Evolutionary conservation across 116 monocot genomes (phyloP), one percentile per base, ranked within the genome.

Genomic region (Phalaenopsis hybrid): DNA sequence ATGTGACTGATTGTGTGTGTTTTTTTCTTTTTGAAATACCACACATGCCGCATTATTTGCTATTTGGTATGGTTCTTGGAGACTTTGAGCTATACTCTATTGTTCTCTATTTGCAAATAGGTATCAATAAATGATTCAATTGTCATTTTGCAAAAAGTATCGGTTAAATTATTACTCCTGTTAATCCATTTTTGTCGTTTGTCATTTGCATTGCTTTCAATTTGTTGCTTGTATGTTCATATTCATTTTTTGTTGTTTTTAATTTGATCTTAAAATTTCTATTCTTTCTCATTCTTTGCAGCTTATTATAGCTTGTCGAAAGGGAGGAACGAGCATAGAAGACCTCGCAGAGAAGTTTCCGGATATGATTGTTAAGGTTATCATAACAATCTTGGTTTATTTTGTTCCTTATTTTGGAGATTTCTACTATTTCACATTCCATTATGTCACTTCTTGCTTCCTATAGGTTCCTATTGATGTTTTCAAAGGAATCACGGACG

Each of bases 341-440:
- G 96, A 96, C 77, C 96, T 96, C 44, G 96, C 96, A 50, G 96
- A 96, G 74, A 94, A 94, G 84, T 97, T 89, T 46, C 96, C 96
- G 51, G 96, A 97, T 82, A 97, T 97, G 94, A 97, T 97, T 52
- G 86, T 97, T 45, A 97, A 97, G 97, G 97, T 97, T n/a, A 82
- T 69, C 44, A 34, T 57, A 57, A 37, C 76, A 46, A 21, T 57
- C 51, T 51, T 78, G 46, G 15, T 68, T 75, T 61, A 20, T 74
- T 15, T 33, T 52, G 20, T 41, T 45, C n/a, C 3, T 45, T 75
- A 23, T 75, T 75, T n/a, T 12, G 31, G 31, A 63, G 10, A 80
- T 83, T 61, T 15, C 8, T 78, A 31, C 13, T 41, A 17, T n/a
- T 34, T 58, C 2, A 51, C 15, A 75, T 76, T 58, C 20, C 8